Conservation (phyloP, 2,329 filamentous ascomycete species). For the Cryphonectria naterciae region DNA sequence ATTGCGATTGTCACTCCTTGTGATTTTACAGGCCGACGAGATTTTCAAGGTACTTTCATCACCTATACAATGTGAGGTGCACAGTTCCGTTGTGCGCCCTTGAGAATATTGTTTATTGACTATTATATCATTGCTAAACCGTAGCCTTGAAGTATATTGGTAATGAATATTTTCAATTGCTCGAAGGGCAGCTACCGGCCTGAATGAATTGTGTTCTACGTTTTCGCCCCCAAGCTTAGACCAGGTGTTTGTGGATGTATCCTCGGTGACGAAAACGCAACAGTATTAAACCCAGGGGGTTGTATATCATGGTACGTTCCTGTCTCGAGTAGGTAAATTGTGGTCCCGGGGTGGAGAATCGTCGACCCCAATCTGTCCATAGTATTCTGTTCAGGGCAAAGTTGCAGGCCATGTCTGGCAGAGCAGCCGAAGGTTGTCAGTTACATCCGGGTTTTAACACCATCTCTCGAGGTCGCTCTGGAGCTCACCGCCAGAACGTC, state of each 20-base stretch:
- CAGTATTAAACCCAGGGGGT: not conserved
- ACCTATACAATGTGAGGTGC: too few relatives aligned
- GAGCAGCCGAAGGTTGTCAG: not conserved
- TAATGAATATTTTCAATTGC: not conserved
- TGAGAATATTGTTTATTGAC: not conserved
- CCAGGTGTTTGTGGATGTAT: not conserved
- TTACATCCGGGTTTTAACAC: not conserved
- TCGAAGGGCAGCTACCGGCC: not conserved
- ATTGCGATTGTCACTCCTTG: not conserved
- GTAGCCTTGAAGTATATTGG: not conserved
- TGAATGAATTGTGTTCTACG: not conserved
- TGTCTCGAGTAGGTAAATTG: not conserved
- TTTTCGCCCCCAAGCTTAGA: not conserved
- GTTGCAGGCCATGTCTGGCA: not conserved
- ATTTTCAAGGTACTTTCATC: too few relatives aligned
- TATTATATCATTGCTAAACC: too few relatives aligned
- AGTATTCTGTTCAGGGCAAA: not conserved
- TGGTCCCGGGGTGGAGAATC: not conserved
- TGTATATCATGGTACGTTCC: not conserved
- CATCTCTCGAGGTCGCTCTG: not conserved
- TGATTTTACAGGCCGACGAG: not conserved
- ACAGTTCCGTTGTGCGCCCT: not conserved
- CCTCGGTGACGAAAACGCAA: not conserved
- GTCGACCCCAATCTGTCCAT: not conserved
- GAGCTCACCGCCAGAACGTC: not conserved